A percentile compares a stretch with the other conserved stretches of the same genome.
These are phyloP conservation scores for Hypomontagnella submonticulosa DNA, from an alignment of 495 filamentous ascomycete species.

Conservation along the genomic window DNA sequence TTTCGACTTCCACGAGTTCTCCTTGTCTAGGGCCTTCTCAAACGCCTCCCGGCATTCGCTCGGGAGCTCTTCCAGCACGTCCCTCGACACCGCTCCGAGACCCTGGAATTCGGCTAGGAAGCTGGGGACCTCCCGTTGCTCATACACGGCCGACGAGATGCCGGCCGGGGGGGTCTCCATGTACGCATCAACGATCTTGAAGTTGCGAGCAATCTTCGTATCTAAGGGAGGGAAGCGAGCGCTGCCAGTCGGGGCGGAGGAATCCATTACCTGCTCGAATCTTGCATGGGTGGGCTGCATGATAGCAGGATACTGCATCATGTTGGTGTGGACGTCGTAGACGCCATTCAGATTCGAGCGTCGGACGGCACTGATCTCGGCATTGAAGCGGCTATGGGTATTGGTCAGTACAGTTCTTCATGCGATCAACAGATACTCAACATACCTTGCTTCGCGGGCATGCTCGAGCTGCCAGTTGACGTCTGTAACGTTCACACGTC, in stretches of 20 bases:
- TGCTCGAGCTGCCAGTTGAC: slow-evolving; percentile 99
- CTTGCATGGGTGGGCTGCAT: slow-evolving; percentile 91
- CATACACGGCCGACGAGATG: slow-evolving; percentile 57
- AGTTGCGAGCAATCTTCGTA: slow-evolving; percentile 74
- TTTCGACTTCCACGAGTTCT: slow-evolving; percentile 75
- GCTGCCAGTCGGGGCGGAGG: slow-evolving; percentile 44
- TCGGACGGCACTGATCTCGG: slow-evolving; percentile 69
- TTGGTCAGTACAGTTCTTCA: slow-evolving; percentile 22
- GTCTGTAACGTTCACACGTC: slow-evolving; percentile 87
- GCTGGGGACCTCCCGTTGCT: slow-evolving; percentile 53
- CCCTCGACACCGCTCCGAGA: slow-evolving; percentile 70
- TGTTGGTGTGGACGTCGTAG: slow-evolving; percentile 94
- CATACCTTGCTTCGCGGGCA: slow-evolving; percentile 86
- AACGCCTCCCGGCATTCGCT: slow-evolving; percentile 77
- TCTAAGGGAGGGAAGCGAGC: slow-evolving; percentile 72
- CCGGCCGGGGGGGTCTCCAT: slow-evolving; percentile 66
- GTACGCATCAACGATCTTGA: slow-evolving; percentile 77
- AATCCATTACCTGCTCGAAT: slow-evolving; percentile 72
- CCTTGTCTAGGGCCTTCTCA: slow-evolving; percentile 66
- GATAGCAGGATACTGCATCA: slow-evolving; percentile 83
- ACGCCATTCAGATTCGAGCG: slow-evolving; percentile 76
- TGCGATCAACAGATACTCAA: slow-evolving; percentile 13
- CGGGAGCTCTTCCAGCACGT: slow-evolving; percentile 76
- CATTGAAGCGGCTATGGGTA: slow-evolving; percentile 80
- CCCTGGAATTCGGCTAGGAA: slow-evolving; percentile 71